Evolutionary conservation across 2,329 filamentous ascomycete genomes (phyloP), one percentile per base, ranked within the genome.

Genomic region (Colletotrichum sp.): DNA sequence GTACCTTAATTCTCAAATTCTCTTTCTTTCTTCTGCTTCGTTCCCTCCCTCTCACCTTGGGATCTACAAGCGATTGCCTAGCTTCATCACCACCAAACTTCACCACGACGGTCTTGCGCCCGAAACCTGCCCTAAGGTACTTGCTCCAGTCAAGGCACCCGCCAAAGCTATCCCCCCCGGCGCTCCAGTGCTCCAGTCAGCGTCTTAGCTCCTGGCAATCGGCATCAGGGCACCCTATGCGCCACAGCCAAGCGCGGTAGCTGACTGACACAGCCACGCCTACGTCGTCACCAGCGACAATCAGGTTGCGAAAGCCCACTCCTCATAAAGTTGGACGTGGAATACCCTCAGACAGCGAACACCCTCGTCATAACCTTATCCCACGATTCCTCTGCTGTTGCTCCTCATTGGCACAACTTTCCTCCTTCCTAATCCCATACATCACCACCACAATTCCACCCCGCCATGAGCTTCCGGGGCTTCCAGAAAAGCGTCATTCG

Each of bases 391-490:
- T 43, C 24, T 57, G n/a, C 43, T 43, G 31, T 47, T 36, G 31
- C 51, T 51, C 72, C 38, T 43, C 59, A 71, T 63, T 74, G 57
- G 72, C 71, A 67, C 54, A 55, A 62, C 63, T 33, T 51, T 51
- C n/a, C 51, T 31, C 24, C 47, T 62, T 34, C 57, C 27, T 74
- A 68, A 38, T 69, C 47, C 43, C 58, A 51, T 57, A 71, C 68
- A 75, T 75, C 64, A 68, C 67, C 63, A 76, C 27, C 65, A 43
- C 11, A 65, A 62, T 33, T n/a, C 54, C 59, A 73, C 74, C 69
- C 66, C 81, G 81, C 68, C 82, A 98, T 99, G 97, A 98, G 96
- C 91, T 96, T 98, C 90, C 97, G 97, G 86, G 97, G 97, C 81
- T 95, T 99, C 81, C 92, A 94, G 83, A 98, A 98, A 89, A 93